These are phyloP conservation scores for Lanzia echinophila DNA, from an alignment of 2,329 filamentous ascomycete genomes.

Conservation along the genomic window DNA sequence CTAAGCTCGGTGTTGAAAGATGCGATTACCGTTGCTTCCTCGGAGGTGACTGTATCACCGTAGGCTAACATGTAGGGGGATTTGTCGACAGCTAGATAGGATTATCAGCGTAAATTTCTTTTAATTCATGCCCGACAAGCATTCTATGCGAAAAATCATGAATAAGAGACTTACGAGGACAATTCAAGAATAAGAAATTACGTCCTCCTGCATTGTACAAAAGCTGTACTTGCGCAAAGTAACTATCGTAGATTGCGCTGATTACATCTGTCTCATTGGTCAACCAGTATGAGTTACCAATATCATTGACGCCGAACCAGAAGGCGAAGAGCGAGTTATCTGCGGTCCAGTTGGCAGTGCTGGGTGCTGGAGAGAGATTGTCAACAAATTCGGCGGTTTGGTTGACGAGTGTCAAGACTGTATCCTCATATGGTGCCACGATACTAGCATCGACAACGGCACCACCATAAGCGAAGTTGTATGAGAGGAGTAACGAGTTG, in stretches of 20 bases:
- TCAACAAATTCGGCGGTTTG: conserved; percentile 34
- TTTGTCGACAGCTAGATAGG: background rate
- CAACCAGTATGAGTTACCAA: conserved; percentile 39
- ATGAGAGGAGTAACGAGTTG: conserved; percentile 37
- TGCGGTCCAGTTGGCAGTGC: conserved; percentile 34
- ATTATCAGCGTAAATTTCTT: background rate
- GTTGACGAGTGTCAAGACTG: conserved; percentile 29
- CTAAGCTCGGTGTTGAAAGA: background rate
- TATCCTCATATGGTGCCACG: conserved; percentile 20
- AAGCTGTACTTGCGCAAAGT: conserved; percentile 37
- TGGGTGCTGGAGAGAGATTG: conserved; percentile 31
- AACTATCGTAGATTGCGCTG: conserved; percentile 36
- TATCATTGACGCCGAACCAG: conserved; percentile 49
- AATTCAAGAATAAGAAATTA: conserved; percentile 42
- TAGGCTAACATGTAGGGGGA: background rate
- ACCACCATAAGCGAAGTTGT: conserved; percentile 41
- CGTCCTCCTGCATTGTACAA: conserved; percentile 40
- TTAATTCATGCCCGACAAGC: background rate
- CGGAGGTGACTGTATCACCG: background rate
- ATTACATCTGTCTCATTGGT: conserved; percentile 28
- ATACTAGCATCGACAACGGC: conserved; percentile 30
- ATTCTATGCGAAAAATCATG: background rate
- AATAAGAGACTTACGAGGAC: conserved; percentile 31
- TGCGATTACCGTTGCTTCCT: background rate
- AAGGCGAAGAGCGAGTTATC: conserved; percentile 39